Evolutionary conservation across 202 grass and related monocot genomes (phyloP).

Genomic region (Elaeis oleifera): DNA sequence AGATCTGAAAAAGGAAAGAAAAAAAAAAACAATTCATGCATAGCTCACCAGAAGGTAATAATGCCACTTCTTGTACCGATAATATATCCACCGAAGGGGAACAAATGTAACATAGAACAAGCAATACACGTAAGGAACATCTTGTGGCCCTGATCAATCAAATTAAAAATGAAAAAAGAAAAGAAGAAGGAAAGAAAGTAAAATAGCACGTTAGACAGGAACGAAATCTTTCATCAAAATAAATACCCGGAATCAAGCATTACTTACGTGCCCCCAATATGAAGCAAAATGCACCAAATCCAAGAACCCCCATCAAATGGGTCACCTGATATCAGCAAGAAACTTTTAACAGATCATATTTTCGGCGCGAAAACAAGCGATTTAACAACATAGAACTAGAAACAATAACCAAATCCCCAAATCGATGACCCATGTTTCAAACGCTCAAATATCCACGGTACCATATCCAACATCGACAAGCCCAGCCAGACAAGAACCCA

Average conservation of each 20-base stretch:
- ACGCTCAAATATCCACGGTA: too few species aligned
- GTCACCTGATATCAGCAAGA: conserved; percentile 50
- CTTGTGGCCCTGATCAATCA: conserved; percentile 62
- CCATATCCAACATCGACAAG: too few species aligned
- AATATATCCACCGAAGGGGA: conserved; percentile 94
- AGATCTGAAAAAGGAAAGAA: too few species aligned
- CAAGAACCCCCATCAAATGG: conserved; percentile 82
- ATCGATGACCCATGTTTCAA: too few species aligned
- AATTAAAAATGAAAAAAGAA: conserved; percentile 3
- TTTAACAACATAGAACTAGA: too few species aligned
- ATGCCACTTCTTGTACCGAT: conserved; percentile 98
- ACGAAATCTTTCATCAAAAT: too few species aligned
- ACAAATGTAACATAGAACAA: conserved; percentile 87
- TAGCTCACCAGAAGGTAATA: conserved; percentile 85
- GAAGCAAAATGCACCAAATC: conserved; percentile 97
- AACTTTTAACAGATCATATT: not conserved
- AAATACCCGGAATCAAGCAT: not conserved
- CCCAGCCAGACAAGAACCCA: too few species aligned
- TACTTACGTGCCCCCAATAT: conserved; percentile 88
- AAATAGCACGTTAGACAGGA: too few species aligned
- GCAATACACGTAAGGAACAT: conserved; percentile 85
- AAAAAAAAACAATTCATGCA: not conserved
- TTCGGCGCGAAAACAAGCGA: too few species aligned
- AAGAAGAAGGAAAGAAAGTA: too few species aligned
- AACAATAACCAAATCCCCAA: too few species aligned